Percentiles rank a stretch among this genome's conserved stretches.
Conservation (phyloP, 176 grass and related monocot species). For the Oryza nivara region DNA sequence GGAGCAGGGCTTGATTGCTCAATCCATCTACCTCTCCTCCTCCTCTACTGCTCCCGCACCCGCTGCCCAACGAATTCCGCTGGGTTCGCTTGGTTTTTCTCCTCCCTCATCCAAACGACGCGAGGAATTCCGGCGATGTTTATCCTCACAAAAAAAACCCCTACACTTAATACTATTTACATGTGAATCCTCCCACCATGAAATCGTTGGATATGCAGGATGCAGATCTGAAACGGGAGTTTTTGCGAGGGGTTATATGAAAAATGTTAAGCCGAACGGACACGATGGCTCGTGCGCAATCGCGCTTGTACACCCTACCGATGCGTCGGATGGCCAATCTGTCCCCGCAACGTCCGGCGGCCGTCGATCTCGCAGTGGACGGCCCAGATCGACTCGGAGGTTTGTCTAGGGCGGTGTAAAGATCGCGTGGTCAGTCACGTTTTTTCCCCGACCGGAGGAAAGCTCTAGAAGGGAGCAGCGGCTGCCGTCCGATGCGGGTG, state of each 20-base stretch:
- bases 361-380: constrained; percentile 27
- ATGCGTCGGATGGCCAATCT: constrained; percentile 15
- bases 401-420: neutral
- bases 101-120: constrained; percentile 3
- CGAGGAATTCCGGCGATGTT: neutral
- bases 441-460: constrained; percentile 23
- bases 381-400: neutral
- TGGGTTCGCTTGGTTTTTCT: constrained; percentile 29
- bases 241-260: accelerated
- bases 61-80: constrained; percentile 42
- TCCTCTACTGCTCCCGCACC: constrained; percentile 45
- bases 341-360: neutral
- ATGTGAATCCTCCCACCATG: neutral
- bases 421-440: neutral
- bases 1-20: constrained; percentile 45
- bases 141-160: neutral
- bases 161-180: neutral
- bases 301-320: neutral
- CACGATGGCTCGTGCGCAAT: constrained; percentile 23
- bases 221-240: neutral
- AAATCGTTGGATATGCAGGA: no score
- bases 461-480: neutral
- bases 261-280: neutral
- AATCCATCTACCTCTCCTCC: constrained; percentile 31
- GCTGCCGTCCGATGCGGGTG: constrained; percentile 34